Base-by-base conservation (phyloP, 2,329 filamentous ascomycete genomes). In the Trichoderma atrobrunneum region DNA sequence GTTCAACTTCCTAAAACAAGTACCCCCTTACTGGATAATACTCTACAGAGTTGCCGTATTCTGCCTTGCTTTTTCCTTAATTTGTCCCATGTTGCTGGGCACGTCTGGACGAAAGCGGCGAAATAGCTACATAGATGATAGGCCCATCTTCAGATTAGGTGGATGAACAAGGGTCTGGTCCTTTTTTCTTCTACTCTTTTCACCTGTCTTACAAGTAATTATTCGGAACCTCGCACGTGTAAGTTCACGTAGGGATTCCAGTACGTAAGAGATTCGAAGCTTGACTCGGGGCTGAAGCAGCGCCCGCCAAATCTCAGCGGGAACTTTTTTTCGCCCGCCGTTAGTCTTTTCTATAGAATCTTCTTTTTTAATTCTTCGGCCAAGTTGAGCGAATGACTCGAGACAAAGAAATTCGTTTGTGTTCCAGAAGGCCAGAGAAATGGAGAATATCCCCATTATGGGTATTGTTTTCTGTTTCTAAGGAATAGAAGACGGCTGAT, bases 221-320 rank as follows among this genome's bases (percentile, higher is more conserved):
- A 1, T 21, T 30, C 64, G 48, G 64, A 24, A 36, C 48, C 54
- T 67, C 64, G 64, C 64, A 67, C 32, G 30, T 67, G 64, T 57
- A 36, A 26, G 24, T 34, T 14, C 3, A 14, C n/a, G 30, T 21
- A 12, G 6, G 10, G 30, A 57, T 57, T 67, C 24, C 11, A 67
- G 64, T 67, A 67, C 64, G 64, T 67, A 67, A 67, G 32, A 67
- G 16, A 57, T 39, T 57, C n/a, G 10, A 32, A 48, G 62, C 18
- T 32, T 32, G n/a, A 65, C 28, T 32, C 62, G 28, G 39, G 8
- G 62, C 14, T 66, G 63, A 28, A 57, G 8, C 48, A 24, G 21
- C 51, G 64, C 48, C 48, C 48, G 48, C 30, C 39, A 7, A 48
- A 18, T 24, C 48, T 36, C 43, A 43, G 43, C 12, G 64, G 64